Evolutionary conservation across 202 grass and related monocot species (phyloP).

Genomic region (Elaeis oleifera): DNA sequence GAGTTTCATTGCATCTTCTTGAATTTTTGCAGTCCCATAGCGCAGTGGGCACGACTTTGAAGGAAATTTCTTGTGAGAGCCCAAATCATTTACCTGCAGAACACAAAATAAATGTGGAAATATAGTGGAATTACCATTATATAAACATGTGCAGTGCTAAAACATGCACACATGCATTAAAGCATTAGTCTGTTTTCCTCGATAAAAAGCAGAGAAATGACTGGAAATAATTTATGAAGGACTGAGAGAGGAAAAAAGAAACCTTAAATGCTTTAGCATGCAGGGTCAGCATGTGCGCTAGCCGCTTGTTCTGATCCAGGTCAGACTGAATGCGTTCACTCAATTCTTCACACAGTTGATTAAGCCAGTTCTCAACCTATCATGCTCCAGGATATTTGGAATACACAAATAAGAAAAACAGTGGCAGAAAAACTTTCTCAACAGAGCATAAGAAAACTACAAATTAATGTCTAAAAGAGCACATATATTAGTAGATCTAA

Average conservation of each 20-base stretch:
- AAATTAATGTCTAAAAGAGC: too few relatives aligned
- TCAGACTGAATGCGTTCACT: slow-evolving; percentile 77
- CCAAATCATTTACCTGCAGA: slow-evolving; percentile 38
- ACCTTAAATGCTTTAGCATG: slow-evolving; percentile 78
- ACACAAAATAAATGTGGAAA: slow-evolving; percentile 7
- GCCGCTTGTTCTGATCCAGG: slow-evolving; percentile 77
- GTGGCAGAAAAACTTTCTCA: too few relatives aligned
- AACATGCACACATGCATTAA: too few relatives aligned
- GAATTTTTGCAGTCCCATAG: slow-evolving; percentile 77
- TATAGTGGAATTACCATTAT: too few relatives aligned
- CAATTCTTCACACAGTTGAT: slow-evolving; percentile 87
- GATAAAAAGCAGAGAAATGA: too few relatives aligned
- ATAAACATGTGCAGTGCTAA: too few relatives aligned
- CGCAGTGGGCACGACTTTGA: slow-evolving; percentile 88
- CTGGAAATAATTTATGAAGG: too few relatives aligned
- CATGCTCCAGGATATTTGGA: not conserved
- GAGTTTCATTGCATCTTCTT: slow-evolving; percentile 89
- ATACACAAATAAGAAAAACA: too few relatives aligned
- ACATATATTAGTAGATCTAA: too few relatives aligned
- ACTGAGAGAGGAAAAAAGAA: slow-evolving; percentile 3
- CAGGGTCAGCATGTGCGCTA: slow-evolving; percentile 70
- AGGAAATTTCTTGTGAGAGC: slow-evolving; percentile 66
- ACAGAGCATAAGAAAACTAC: too few relatives aligned
- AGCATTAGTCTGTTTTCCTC: too few relatives aligned
- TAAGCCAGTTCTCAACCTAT: slow-evolving; percentile 78